Evolutionary conservation across 2,329 filamentous ascomycete genomes (phyloP), one percentile per base, ranked within the genome.

Genomic region (Phyllachora maydis): DNA sequence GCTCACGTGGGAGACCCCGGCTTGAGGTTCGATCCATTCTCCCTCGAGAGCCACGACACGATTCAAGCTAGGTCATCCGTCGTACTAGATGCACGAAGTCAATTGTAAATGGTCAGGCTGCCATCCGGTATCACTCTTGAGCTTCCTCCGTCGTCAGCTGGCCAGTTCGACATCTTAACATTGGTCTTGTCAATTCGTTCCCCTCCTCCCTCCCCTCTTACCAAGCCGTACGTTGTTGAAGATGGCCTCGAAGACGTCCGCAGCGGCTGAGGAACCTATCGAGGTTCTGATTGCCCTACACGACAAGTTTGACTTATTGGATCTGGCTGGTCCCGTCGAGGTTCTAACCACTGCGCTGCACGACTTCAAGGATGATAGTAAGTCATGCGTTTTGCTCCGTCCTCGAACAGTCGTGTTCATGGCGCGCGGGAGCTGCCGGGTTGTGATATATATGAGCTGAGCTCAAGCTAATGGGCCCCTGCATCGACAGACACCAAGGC

Each of bases 231-330:
- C 19, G 27, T 38, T 40, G 39, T 36, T 32, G 51, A 62, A 47
- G 46, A 68, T 68, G 63, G 56, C 59, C 43, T 47, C 47, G 41
- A 66, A 66, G 56, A 53, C 49, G 35, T 62, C 60, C 46, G 60
- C 61, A 41, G 52, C 54, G 38, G n/a, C n/a, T n/a, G 61, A 66
- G 41, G 57, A 67, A 42, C 61, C 61, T 34, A 50, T 68, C 38
- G 54, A 66, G 32, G 59, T 68, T 34, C 58, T 69, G 40, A 56
- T 69, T 45, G 62, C 56, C 36, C 53, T 69, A 36, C 63, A 69
- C 26, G 47, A 54, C 41, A 62, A 65, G 42, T 69, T 68, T 41
- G 51, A 67, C 40, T 43, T 68, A 28, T 36, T 66, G 33, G 63
- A 68, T 50, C 56, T 68, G 34, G 56, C 59, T 27, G 63, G 59